Evolutionary conservation across 2,329 filamentous ascomycete genomes (phyloP), one percentile per base, ranked within the genome.

Genomic region (Rhinocladiella similis): DNA sequence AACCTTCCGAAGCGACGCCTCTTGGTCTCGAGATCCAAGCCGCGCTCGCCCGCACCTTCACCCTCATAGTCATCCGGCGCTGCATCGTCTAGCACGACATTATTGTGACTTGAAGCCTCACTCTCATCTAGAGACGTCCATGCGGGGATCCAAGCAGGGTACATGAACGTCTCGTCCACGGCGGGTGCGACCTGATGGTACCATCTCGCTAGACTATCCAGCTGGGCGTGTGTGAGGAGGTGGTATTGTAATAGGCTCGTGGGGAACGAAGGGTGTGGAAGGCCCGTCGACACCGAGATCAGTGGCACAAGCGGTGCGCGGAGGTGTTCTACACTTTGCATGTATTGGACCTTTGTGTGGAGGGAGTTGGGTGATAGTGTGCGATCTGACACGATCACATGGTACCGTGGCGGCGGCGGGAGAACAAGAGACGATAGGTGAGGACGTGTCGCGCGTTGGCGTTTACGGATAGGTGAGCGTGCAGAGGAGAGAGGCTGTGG

Each of bases 111-210:
- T 12, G n/a, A 19, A 19, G 19, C 33, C 38, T 5, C 42, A 16
- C 14, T 36, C 22, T 13, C 47, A 42, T 38, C 19, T 1, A 61
- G 22, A 36, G 41, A 19, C 16, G 53, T 60, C 57, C 62, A 61
- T 20, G 61, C 52, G 33, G 49, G 41, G 13, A 66, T 61, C 43
- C 59, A 60, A 22, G 55, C 54, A 3, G 75, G 75, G 47, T 77
- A 77, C 4, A 50, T 54, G 20, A 53, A 65, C 0, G 72, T 73
- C 19, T 68, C 67, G 0, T 57, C 61, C 0, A 66, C 47, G 0
- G 74, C 67, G 0, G 73, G 74, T 42, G 67, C 68, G 5, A 72
- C 67, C 52, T 78, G 75, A 54, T 78, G 73, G 57, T 73, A 78
- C 61, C 73, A 70, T 0, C 65, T 54, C 10, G 75, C 74, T 1